Percentiles rank a stretch among this genome's conserved stretches.
Conservation (phyloP, 2,329 filamentous ascomycete species). For the Fusarium sp. region DNA sequence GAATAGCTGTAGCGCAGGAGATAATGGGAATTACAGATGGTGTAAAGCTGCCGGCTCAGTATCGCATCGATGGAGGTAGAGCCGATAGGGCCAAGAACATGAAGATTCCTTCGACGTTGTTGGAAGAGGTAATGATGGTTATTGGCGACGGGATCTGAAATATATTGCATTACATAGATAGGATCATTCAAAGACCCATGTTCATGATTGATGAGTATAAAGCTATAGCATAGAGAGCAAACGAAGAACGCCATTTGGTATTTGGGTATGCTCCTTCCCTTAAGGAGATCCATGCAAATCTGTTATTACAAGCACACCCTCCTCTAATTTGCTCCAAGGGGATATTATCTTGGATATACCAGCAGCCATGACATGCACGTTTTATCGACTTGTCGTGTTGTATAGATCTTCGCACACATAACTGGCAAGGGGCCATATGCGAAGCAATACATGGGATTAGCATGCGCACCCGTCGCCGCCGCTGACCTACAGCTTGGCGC, state of each 20-base stretch:
- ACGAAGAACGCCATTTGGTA: neutral
- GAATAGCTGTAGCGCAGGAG: conserved; percentile 71
- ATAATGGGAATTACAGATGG: conserved; percentile 60
- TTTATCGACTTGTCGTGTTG: conserved; percentile 1
- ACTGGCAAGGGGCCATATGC: conserved; percentile 26
- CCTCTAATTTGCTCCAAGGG: neutral
- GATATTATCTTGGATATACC: neutral
- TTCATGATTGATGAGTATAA: conserved; percentile 1
- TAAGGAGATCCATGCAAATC: neutral
- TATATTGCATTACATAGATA: neutral
- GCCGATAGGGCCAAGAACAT: conserved; percentile 38
- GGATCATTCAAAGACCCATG: neutral
- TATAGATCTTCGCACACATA: conserved; percentile 17
- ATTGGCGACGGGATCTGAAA: conserved; percentile 27
- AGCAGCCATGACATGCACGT: neutral
- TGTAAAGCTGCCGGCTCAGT: conserved; percentile 61
- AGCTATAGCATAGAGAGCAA: neutral
- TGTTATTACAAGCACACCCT: conserved; percentile 6
- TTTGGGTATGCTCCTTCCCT: neutral
- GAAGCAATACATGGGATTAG: conserved; percentile 39
- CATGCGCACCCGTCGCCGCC: conserved; percentile 40
- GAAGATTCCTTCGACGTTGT: conserved; percentile 43
- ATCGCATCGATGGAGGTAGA: conserved; percentile 53
- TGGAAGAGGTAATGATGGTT: conserved; percentile 46
- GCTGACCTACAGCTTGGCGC: conserved; percentile 49